Percentiles rank a stretch among this genome's conserved stretches.
These are phyloP conservation scores for Cutaneotrichosporon sp. DNA, from an alignment of 1,284 basidiomycete genomes.

Conservation along the genomic window DNA sequence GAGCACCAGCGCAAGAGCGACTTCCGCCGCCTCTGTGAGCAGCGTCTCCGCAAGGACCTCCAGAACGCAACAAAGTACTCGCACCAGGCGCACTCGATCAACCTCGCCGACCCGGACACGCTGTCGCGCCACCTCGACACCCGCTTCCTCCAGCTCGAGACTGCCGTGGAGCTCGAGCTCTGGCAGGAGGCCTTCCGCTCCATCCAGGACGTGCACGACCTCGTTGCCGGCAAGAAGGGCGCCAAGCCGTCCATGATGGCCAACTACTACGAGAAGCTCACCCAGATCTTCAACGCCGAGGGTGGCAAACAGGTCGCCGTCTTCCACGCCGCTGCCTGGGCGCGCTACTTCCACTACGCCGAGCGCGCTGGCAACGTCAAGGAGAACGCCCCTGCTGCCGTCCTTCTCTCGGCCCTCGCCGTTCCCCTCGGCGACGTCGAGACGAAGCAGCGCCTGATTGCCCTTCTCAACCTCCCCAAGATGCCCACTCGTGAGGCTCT, in stretches of 20 bases:
- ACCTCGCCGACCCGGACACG: constrained; percentile 92
- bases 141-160: constrained; percentile 94
- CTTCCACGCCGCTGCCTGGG: constrained; percentile 97
- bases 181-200: constrained; percentile 99
- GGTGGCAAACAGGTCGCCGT: constrained; percentile 68
- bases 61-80: constrained; percentile 93
- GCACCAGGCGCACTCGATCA: constrained; percentile 94
- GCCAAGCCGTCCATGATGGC: constrained; percentile 96
- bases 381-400: constrained; percentile 79
- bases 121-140: constrained; percentile 97
- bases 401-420: constrained; percentile 86
- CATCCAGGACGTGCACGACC: constrained; percentile 95
- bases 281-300: constrained; percentile 73
- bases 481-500: constrained; percentile 82
- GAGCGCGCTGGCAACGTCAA: constrained; percentile 63
- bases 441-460: constrained; percentile 71
- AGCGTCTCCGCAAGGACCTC: constrained; percentile 82
- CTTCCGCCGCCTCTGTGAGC: constrained; percentile 95
- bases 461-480: constrained; percentile 77
- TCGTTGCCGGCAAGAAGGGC: constrained; percentile 76
- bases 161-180: constrained; percentile 96
- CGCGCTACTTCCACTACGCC: constrained; percentile 62
- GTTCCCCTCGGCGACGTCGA: constrained; percentile 78
- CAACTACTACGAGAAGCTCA: constrained; percentile 97
- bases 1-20: constrained; percentile 93